A percentile compares a stretch with the other conserved stretches of the same genome.
Evolutionary conservation across 805 yeast species (phyloP).

Genomic region (Candida quercuum): DNA sequence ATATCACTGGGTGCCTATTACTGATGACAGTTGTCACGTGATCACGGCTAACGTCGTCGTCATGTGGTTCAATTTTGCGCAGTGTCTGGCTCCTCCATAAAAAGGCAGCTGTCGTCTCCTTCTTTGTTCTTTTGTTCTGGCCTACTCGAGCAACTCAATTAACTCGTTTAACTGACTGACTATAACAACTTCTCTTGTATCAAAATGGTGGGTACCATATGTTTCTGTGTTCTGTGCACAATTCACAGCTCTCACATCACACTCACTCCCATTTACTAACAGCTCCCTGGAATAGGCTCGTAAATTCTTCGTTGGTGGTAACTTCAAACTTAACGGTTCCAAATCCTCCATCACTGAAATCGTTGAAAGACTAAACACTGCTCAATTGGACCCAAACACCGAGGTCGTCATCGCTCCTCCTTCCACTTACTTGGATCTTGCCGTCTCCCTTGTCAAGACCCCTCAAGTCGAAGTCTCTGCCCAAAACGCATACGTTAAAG

Average conservation of each 20-base stretch:
- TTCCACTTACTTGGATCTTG: constrained; percentile 80
- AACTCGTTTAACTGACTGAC: too few relatives aligned
- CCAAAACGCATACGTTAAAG: constrained; percentile 85
- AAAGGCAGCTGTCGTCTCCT: background rate
- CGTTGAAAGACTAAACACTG: constrained; percentile 75
- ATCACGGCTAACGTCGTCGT: background rate
- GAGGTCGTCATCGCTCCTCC: constrained; percentile 98
- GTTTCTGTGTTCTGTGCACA: too few relatives aligned
- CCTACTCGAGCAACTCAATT: background rate
- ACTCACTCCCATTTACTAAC: too few relatives aligned
- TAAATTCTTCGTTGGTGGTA: constrained; percentile 96
- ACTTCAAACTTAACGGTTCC: constrained; percentile 98
- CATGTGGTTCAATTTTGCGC: background rate
- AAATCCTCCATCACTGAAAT: constrained; percentile 78
- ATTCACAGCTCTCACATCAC: too few relatives aligned
- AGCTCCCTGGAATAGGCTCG: constrained; percentile 47
- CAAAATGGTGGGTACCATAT: constrained; percentile 6
- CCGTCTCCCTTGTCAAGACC: constrained; percentile 63
- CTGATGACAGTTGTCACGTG: background rate
- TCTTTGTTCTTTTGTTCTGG: background rate
- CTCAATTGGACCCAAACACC: constrained; percentile 68
- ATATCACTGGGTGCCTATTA: too few relatives aligned
- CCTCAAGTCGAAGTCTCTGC: constrained; percentile 78
- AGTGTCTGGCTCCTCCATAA: background rate
- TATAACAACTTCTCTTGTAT: too few relatives aligned